Percentiles rank a stretch among this genome's conserved stretches.
phyloP scores from a whole-genome alignment of 805 yeast genomes.

The Starmerella tilneyi region DNA sequence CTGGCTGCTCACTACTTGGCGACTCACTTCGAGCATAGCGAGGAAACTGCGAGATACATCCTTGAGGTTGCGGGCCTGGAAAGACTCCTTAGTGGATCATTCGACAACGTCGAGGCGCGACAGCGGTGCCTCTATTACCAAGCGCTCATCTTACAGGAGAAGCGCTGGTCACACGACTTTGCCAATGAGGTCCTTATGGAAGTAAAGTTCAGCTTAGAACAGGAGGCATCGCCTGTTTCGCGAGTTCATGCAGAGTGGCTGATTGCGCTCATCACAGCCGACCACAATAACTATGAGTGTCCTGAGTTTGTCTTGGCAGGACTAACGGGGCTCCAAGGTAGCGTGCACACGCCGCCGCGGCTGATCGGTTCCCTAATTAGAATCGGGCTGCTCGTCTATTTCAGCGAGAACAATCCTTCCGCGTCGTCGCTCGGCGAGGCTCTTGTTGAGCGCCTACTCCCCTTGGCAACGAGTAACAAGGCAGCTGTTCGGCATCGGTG shows the following conservation, averaged over 20 bases:
- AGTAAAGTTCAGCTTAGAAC: constrained; percentile 35
- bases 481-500: constrained; percentile 79
- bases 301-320: constrained; percentile 13
- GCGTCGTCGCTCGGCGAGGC: constrained; percentile 29
- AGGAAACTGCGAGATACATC: constrained; percentile 27
- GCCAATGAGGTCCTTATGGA: constrained; percentile 27
- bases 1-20: constrained; percentile 18
- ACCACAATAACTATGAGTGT: constrained; percentile 20
- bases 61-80: constrained; percentile 36
- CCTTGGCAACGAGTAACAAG: constrained; percentile 71
- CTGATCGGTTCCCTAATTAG: constrained; percentile 55
- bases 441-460: constrained; percentile 45
- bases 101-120: constrained; percentile 45
- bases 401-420: constrained; percentile 27
- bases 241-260: constrained; percentile 76
- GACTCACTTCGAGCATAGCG: constrained; percentile 27
- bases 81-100: constrained; percentile 16
- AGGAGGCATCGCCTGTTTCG: constrained; percentile 69
- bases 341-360: constrained; percentile 35
- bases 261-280: constrained; percentile 37
- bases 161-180: constrained; percentile 27
- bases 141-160: constrained; percentile 38
- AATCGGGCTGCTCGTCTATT: constrained; percentile 42
- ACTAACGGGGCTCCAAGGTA: constrained; percentile 12
- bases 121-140: constrained; percentile 59